phyloP scores from a whole-genome alignment of 805 yeast genomes.

The Wickerhamomyces silvicola region DNA sequence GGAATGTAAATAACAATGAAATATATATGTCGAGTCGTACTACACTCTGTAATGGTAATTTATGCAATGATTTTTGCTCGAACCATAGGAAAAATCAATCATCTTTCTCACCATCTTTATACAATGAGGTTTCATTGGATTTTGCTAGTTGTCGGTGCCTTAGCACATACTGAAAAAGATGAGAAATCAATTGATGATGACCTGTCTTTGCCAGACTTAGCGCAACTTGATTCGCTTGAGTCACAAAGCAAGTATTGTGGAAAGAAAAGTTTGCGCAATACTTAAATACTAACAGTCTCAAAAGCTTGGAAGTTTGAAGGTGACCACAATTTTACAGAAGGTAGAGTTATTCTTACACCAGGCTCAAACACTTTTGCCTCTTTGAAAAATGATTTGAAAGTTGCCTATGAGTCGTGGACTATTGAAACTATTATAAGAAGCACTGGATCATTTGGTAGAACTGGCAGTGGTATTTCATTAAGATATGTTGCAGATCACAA shows the following conservation, averaged over 20 bases:
- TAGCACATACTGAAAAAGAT: slow-evolving; percentile 20
- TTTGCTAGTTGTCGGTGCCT: not conserved
- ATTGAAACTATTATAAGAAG: slow-evolving; percentile 60
- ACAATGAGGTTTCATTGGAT: not conserved
- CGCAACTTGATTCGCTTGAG: slow-evolving; percentile 21
- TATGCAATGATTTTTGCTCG: too few species aligned
- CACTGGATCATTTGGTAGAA: slow-evolving; percentile 41
- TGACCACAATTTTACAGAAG: slow-evolving; percentile 37
- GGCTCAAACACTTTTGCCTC: slow-evolving; percentile 33
- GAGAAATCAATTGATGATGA: slow-evolving; percentile 20
- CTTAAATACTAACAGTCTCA: slow-evolving; percentile 7
- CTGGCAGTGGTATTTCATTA: slow-evolving; percentile 52
- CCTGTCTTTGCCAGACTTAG: slow-evolving; percentile 34
- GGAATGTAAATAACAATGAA: too few species aligned
- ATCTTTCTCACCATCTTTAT: not conserved
- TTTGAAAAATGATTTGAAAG: slow-evolving; percentile 33
- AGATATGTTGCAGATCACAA: slow-evolving; percentile 40
- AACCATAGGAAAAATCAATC: not conserved
- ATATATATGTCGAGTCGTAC: too few species aligned
- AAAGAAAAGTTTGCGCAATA: not conserved
- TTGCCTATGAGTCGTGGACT: slow-evolving; percentile 40
- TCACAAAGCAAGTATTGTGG: slow-evolving; percentile 15
- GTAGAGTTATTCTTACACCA: slow-evolving; percentile 49
- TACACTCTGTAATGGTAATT: not conserved
- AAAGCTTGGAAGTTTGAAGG: slow-evolving; percentile 36